phyloP scores from a whole-genome alignment of 148 eudicot genomes.

The Cornus suecica region DNA sequence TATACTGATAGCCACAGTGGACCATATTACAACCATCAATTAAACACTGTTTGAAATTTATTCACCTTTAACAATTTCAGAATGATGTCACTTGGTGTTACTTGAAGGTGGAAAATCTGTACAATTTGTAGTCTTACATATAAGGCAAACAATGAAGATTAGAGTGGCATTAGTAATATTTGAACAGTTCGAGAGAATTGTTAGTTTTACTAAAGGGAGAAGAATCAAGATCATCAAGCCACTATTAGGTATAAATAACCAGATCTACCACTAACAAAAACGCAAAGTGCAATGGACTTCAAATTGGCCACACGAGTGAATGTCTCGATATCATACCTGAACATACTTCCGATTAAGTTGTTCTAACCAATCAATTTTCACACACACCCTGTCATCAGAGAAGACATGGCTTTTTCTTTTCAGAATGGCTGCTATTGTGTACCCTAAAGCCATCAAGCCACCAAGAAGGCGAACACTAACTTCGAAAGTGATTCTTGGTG shows the following conservation, averaged over 20 bases:
- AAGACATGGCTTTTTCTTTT: conserved; percentile 91
- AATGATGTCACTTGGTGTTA: not conserved
- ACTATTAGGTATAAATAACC: conserved; percentile 1
- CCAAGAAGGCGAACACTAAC: conserved; percentile 98
- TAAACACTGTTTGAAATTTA: no score
- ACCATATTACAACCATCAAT: no score
- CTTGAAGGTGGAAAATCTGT: no score
- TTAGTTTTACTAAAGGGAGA: not conserved
- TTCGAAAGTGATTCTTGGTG: conserved; percentile 96
- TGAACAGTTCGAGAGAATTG: not conserved
- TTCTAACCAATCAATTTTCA: conserved; percentile 93
- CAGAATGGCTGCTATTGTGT: conserved; percentile 89
- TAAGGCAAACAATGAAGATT: no score
- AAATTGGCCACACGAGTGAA: not conserved
- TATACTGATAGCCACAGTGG: no score
- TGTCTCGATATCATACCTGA: conserved; percentile 52
- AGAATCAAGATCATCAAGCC: not conserved
- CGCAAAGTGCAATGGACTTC: not conserved
- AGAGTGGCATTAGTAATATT: not conserved
- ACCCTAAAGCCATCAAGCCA: conserved; percentile 96
- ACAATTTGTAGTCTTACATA: no score
- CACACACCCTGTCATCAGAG: conserved; percentile 67
- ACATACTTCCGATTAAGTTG: conserved; percentile 84
- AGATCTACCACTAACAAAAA: conserved; percentile 1
- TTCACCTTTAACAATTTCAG: no score